Evolutionary conservation across 1,284 basidiomycete species (phyloP), one percentile per base, ranked within the genome.

Genomic region (Boletus sp.): DNA sequence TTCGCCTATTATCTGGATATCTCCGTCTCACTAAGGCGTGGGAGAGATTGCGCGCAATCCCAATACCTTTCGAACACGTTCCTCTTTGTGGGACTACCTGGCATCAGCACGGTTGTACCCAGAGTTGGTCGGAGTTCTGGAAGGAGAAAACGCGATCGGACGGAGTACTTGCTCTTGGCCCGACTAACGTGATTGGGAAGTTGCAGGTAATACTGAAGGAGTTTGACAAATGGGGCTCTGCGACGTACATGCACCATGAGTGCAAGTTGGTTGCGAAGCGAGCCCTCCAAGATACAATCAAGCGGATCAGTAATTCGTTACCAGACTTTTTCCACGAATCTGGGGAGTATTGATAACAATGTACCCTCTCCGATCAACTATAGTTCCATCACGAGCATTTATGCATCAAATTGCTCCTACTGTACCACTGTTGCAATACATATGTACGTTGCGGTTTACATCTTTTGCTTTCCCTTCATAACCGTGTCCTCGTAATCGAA

Each of bases 181-280:
- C 78, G 4, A 80, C 81, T 22, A 82, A 87, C 56, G 80, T 84
- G 22, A 61, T 81, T 14, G 84, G 83, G 25, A 71, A 80, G 49
- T 59, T 87, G 55, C 76, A 68, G 57, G 70, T 76, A 44, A 72
- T 87, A 20, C 67, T 76, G 57, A 80, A 69, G 57, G 82, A 85
- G 50, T 81, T 81, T 51, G 83, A 83, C 48, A 69, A 76, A 43
- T 81, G 80, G 77, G 82, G 82, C 3, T 77, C 74, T 50, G 80
- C 79, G 51, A 80, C 79, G 16, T 83, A 84, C 59, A 86, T 86
- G 83, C 82, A 86, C 56, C 78, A 77, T 48, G 84, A 85, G 47
- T 86, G 83, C 66, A 73, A 79, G 56, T 62, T 70, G 56, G 64
- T 68, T 19, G 82, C 82, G 23, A 74, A 75, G 60, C 73, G 73